Percentiles rank a stretch among this genome's conserved stretches.
Conservation (phyloP, 2,329 filamentous ascomycete species). For the Paraphoma sp. region DNA sequence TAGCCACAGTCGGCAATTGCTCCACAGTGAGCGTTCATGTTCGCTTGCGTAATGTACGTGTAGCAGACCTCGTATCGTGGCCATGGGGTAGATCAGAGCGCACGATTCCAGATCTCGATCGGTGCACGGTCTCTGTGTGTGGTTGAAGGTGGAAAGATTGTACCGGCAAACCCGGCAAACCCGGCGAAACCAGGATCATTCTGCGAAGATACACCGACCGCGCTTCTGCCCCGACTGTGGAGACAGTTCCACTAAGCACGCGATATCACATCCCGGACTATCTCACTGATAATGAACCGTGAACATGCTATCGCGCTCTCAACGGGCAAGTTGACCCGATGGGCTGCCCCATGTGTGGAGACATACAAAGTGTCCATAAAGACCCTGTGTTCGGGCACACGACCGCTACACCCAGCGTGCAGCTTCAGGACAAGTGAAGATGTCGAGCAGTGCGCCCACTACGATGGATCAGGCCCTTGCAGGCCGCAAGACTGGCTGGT, state of each 20-base stretch:
- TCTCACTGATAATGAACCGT: background rate
- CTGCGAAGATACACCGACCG: too few species aligned
- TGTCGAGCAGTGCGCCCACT: background rate
- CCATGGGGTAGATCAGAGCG: background rate
- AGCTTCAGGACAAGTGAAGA: background rate
- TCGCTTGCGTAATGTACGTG: too few species aligned
- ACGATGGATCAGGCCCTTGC: slow-evolving; percentile 6
- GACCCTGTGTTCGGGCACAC: background rate
- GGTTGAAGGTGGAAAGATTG: background rate
- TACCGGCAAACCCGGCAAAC: slow-evolving; percentile 2
- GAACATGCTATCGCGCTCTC: background rate
- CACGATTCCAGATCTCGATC: too few species aligned
- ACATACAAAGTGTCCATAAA: background rate
- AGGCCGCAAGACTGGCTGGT: slow-evolving; percentile 5
- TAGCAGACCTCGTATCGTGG: background rate
- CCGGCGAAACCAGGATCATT: background rate
- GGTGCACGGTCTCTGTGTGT: too few species aligned
- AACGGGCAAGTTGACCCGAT: background rate
- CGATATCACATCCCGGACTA: background rate
- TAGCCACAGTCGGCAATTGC: background rate
- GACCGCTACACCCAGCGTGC: background rate
- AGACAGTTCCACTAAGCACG: background rate
- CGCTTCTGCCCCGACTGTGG: background rate
- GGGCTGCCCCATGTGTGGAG: background rate
- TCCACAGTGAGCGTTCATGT: too few species aligned